Conservation (phyloP, 257 asterid genomes). For the Solanum pinnatisectum region DNA sequence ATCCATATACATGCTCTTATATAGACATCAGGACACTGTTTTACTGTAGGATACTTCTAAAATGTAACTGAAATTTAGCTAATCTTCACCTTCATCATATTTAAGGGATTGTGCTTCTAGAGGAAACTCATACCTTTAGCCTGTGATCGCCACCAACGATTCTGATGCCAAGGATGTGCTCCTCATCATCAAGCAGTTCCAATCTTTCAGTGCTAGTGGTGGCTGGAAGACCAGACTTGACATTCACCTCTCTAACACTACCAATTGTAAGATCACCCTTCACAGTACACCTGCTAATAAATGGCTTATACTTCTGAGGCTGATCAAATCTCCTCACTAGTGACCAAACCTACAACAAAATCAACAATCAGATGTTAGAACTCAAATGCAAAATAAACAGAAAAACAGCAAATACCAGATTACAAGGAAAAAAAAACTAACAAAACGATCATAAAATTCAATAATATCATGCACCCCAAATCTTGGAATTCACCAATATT, state of each 20-base stretch:
- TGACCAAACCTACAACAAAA: conserved; percentile 69
- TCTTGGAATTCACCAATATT: neutral
- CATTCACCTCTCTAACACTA: conserved; percentile 82
- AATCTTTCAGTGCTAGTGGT: conserved; percentile 87
- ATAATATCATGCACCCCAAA: neutral
- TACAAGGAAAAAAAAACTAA: neutral
- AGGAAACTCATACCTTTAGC: conserved; percentile 44
- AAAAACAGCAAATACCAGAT: neutral
- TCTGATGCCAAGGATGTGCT: conserved; percentile 73
- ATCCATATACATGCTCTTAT: neutral
- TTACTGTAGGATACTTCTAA: neutral
- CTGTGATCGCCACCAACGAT: conserved; percentile 93
- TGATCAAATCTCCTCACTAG: conserved; percentile 84
- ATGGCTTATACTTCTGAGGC: conserved; percentile 93
- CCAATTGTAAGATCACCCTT: conserved; percentile 68
- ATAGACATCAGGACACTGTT: neutral
- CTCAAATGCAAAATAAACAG: neutral
- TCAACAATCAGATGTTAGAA: neutral
- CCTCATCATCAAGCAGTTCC: conserved; percentile 76
- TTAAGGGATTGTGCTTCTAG: neutral
- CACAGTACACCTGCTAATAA: conserved; percentile 64
- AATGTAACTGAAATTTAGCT: neutral
- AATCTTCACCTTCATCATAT: neutral
- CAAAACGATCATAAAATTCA: neutral
- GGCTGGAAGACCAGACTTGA: conserved; percentile 95